Evolutionary conservation across 1,284 basidiomycete genomes (phyloP), one percentile per base, ranked within the genome.

Genomic region (Cystobasidium sp.): DNA sequence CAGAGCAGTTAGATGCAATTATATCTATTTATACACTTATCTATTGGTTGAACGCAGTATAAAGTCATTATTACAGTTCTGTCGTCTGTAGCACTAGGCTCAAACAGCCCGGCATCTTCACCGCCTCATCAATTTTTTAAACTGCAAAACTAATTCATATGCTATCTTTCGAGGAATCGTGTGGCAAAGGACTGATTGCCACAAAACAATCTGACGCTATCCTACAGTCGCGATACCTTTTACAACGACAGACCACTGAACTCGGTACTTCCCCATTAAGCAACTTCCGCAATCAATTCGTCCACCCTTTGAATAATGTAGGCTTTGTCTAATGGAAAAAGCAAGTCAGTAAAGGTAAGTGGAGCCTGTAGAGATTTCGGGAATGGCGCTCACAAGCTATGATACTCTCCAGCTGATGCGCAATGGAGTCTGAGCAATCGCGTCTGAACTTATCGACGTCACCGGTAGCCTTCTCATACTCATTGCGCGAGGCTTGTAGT

Each of bases 351-450:
- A 31, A 1, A 31, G 24, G 4, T 37, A 70, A 52, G 56, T 24
- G 41, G 47, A 31, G 6, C 43, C 10, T 37, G 37, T 55, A 20
- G 43, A 20, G 53, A 56, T 7, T 24, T 49, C 8, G 24, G 49
- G 18, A 14, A 16, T 31, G 3, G 61, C 16, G 46, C 70, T 65
- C 37, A 73, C 70, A 75, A 41, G 62, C 44, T 39, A 75, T 63
- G 31, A 75, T 65, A 18, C 53, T 47, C 37, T 75, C 75, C 43
- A 75, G 63, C 63, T 71, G 22, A 20, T 66, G 55, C 24, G 69
- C 75, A 24, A 75, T 55, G 16, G 75, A 69, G 16, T 72, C 69
- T 8, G 70, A 64, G 49, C 70, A 71, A 31, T 75, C 75, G 24
- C 63, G 41, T 6, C 69, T 49, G 18, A 75, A 68, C 31, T 68